Evolutionary conservation across 768 basidiomycete species (phyloP).

Genomic region (Tephrocybe sp.): DNA sequence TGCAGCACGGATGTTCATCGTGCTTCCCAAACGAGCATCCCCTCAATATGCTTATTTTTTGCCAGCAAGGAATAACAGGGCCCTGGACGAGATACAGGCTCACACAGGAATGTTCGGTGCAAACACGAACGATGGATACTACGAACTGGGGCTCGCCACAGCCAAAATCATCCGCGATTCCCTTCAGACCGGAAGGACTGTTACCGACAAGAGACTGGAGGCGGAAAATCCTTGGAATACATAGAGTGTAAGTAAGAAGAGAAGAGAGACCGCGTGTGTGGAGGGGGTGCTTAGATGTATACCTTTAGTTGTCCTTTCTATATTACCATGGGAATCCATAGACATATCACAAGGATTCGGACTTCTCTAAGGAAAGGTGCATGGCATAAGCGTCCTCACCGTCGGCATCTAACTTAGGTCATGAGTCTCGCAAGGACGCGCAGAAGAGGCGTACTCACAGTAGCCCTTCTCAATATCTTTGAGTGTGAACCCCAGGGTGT

Average conservation of each 20-base stretch:
- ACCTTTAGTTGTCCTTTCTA: neutral
- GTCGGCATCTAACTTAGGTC: conserved; percentile 68
- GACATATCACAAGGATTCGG: neutral
- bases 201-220: neutral
- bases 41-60: conserved; percentile 53
- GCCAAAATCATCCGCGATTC: conserved; percentile 62
- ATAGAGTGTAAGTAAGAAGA: neutral
- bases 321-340: neutral
- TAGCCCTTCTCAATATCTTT: conserved; percentile 89
- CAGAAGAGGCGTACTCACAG: conserved; percentile 49
- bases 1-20: conserved; percentile 69
- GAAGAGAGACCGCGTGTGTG: no score
- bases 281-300: no score
- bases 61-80: conserved; percentile 63
- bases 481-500: conserved; percentile 88
- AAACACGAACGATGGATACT: conserved; percentile 85
- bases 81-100: conserved; percentile 75
- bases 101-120: conserved; percentile 88
- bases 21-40: conserved; percentile 60
- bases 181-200: conserved; percentile 31
- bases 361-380: conserved; percentile 57
- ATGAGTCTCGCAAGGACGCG: neutral
- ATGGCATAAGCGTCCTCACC: conserved; percentile 95
- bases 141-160: conserved; percentile 72
- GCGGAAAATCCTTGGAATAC: neutral